These are phyloP conservation scores for Sporothrix curviconia DNA, from an alignment of 2,329 filamentous ascomycete species.

Conservation along the genomic window DNA sequence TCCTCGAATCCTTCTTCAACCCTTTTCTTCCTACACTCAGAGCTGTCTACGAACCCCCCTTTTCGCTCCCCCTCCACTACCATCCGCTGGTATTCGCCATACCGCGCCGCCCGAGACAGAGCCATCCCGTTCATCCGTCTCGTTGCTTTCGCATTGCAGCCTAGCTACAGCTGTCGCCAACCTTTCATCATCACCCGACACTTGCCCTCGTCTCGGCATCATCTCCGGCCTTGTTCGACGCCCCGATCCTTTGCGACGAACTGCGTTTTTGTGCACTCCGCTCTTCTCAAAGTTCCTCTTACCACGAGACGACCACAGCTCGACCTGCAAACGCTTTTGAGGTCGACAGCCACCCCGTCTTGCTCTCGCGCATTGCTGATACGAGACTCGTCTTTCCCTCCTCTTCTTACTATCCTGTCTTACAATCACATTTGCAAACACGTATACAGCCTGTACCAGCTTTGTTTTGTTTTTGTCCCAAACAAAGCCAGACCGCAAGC, in stretches of 20 bases:
- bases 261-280: neutral
- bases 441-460: constrained; percentile 2
- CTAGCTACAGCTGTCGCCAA: neutral
- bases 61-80: no score
- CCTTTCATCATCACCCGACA: neutral
- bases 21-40: neutral
- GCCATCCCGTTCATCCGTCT: no score
- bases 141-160: no score
- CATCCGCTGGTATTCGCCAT: no score
- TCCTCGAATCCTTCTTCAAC: neutral
- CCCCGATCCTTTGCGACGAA: neutral
- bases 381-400: neutral
- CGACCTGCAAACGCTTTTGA: no score
- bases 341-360: no score
- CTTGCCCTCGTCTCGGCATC: neutral
- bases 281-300: no score
- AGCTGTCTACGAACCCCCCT: neutral
- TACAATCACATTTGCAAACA: neutral
- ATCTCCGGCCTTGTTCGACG: neutral
- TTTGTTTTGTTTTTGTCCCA: neutral
- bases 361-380: no score
- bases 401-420: neutral
- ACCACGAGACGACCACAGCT: no score
- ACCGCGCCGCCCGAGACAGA: neutral
- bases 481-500: constrained; percentile 40